Evolutionary conservation across 192 early-diverging fungal species (phyloP), one percentile per base, ranked within the genome.

Genomic region (Powellomyces hirtus): DNA sequence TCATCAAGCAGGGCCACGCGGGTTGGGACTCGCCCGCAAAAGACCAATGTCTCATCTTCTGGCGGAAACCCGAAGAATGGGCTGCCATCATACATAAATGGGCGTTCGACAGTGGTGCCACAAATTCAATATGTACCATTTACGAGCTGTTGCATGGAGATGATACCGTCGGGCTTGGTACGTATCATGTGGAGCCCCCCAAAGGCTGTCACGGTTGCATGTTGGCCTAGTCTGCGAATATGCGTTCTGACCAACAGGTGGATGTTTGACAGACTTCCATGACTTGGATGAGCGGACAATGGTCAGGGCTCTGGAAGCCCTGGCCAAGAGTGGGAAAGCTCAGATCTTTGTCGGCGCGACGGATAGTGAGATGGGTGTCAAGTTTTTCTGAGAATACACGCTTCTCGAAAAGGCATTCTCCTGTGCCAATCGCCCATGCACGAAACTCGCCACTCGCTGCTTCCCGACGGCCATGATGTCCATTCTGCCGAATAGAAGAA

Each of bases 51-150:
- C 74, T 92, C 30, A 79, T 98, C 4, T 89, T 88, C 62, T 96
- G 94, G 94, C 83, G 88, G 62, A 92, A 88, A 72, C 92, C 92
- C 7, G 93, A 95, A 50, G 91, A 93, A 56, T 98, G 95, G 95
- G 94, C 92, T 1, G 59, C 74, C 13, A 68, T 90, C 66, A 84
- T 98, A 13, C 87, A 89, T 59, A 79, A 87, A 51, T 98, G 93
- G 93, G 80, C 87, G 1, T 85, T 83, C 62, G 85, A 88, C 18
- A 73, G 65, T 50, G 94, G 94, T 11, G 74, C 89, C 62, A 86
- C 86, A 62, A 92, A 90, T 71, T 84, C 89, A 0, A 88, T 98
- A 52, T 79, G 93, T 70, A 98, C 94, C 4, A 70, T 90, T 26
- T 96, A 92, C 70, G 95, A 98, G 78, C 79, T 98, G 62, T 75